Evolutionary conservation across 352 stramenopile genomes (phyloP).

Genomic region (Phytophthora citrophthora): DNA sequence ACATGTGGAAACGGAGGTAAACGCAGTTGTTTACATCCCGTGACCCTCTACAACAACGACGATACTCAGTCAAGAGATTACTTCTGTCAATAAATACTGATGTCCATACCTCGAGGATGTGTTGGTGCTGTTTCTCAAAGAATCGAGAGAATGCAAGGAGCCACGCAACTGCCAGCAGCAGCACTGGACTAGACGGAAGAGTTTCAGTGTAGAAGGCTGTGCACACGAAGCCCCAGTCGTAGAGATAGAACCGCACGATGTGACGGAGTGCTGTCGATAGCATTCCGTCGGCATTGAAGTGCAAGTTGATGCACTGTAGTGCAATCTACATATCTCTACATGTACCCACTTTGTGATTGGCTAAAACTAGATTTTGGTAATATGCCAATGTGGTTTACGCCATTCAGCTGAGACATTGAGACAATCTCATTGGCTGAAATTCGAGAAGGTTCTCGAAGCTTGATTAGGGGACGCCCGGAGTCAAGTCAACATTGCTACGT

Average conservation of each 20-base stretch:
- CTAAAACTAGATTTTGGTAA: too few relatives aligned
- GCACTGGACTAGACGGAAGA: slow-evolving; percentile 37
- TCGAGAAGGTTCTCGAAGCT: too few relatives aligned
- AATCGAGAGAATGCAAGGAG: slow-evolving; percentile 54
- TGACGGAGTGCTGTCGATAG: too few relatives aligned
- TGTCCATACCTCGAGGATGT: slow-evolving; percentile 46
- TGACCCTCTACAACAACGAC: slow-evolving; percentile 21
- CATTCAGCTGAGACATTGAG: too few relatives aligned
- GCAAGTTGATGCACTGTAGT: too few relatives aligned
- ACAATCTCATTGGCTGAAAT: too few relatives aligned
- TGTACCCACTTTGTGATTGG: too few relatives aligned
- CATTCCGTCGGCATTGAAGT: too few relatives aligned
- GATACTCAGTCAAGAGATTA: neutral
- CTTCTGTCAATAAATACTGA: neutral
- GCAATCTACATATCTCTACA: too few relatives aligned
- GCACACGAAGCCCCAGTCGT: slow-evolving; percentile 73
- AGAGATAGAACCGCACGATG: slow-evolving; percentile 66
- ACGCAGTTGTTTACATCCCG: slow-evolving; percentile 16
- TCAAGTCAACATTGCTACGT: too few relatives aligned
- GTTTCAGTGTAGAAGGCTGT: slow-evolving; percentile 41
- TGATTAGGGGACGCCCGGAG: too few relatives aligned
- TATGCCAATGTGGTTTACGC: too few relatives aligned
- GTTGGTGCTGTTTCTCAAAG: slow-evolving; percentile 49
- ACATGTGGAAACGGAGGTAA: slow-evolving; percentile 54
- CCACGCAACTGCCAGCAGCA: slow-evolving; percentile 65